Evolutionary conservation across 2,329 filamentous ascomycete genomes (phyloP).

Genomic region (Trichoderma sp.): DNA sequence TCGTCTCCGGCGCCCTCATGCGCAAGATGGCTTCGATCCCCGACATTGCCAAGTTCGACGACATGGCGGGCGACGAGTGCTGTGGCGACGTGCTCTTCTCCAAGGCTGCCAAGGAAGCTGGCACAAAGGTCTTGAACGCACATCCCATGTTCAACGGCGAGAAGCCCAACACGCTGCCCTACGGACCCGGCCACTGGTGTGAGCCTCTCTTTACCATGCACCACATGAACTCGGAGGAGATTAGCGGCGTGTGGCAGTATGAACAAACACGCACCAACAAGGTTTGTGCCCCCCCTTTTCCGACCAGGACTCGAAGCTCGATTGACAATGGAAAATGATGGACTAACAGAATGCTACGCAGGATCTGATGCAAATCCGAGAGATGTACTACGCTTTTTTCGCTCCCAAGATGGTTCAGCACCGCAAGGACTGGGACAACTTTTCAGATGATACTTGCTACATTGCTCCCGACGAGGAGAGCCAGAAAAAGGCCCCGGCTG

Average conservation of each 20-base stretch:
- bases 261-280: slow-evolving; percentile 51
- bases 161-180: slow-evolving; percentile 54
- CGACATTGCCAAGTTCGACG: slow-evolving; percentile 50
- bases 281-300: slow-evolving; percentile 35
- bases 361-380: slow-evolving; percentile 49
- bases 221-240: slow-evolving; percentile 55
- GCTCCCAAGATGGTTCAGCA: slow-evolving; percentile 44
- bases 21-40: slow-evolving; percentile 49
- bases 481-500: slow-evolving; percentile 38
- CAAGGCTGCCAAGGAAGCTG: slow-evolving; percentile 49
- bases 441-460: slow-evolving; percentile 51
- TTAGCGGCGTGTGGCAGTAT: slow-evolving; percentile 55
- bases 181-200: slow-evolving; percentile 54
- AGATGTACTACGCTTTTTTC: slow-evolving; percentile 54
- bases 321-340: not conserved
- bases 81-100: slow-evolving; percentile 57
- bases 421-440: slow-evolving; percentile 56
- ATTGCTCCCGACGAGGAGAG: slow-evolving; percentile 42
- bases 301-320: not conserved
- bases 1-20: slow-evolving; percentile 56
- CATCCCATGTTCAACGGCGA: slow-evolving; percentile 60
- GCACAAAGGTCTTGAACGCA: slow-evolving; percentile 45
- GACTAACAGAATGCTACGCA: slow-evolving; percentile 28
- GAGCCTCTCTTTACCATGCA: slow-evolving; percentile 61
- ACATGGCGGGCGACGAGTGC: slow-evolving; percentile 46